Base-by-base conservation (phyloP, 1,139 yeast genomes). In the Scheffersomyces cryptocercus region DNA sequence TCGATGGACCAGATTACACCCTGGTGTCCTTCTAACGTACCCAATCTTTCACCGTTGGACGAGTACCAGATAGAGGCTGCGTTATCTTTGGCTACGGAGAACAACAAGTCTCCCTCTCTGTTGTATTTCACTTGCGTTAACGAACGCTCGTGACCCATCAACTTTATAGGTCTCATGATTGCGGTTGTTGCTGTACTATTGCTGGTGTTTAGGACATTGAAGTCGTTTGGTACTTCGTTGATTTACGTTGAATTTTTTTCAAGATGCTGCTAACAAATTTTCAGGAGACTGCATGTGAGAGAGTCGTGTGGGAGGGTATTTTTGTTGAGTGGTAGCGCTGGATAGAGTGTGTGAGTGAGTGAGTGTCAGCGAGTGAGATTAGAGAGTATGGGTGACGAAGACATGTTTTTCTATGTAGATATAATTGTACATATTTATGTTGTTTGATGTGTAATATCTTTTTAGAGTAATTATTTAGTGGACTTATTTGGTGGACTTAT, bases 1-100 rank as follows among this genome's bases (percentile, higher is more conserved):
- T 93, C 98, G 52, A 93, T 85, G 34, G 97, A 85, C 95, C 96
- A 90, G 60, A 93, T 85, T 49, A 97, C 88, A 83, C 99, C 99
- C 51, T 79, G 79, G 66, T 93, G 99, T 38, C 79, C 79, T 49
- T 81, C 83, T 55, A 89, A 81, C 46, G 99, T 93, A 41, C 99
- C 99, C 49, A 95, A 71, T 68, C 99, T 83, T 71, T 95, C 99
- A 57, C 99, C 99, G 64, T 91, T 93, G 53, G 88, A 85, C 26
- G 97, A 82, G 68, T 81, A 93, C 98, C 98, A 95, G 50, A 91
- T 86, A 44, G 90, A 84, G n/a, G 93, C 95, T 39, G 75, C 65
- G 58, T 81, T 81, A 79, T 91, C 99, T 68, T 95, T 90, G 57
- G 97, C 91, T 36, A 89, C 93, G 9, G 97, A 84, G 66, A 95